phyloP scores from a whole-genome alignment of 2,329 filamentous ascomycete genomes.

The Pseudogymnoascus verrucosus region DNA sequence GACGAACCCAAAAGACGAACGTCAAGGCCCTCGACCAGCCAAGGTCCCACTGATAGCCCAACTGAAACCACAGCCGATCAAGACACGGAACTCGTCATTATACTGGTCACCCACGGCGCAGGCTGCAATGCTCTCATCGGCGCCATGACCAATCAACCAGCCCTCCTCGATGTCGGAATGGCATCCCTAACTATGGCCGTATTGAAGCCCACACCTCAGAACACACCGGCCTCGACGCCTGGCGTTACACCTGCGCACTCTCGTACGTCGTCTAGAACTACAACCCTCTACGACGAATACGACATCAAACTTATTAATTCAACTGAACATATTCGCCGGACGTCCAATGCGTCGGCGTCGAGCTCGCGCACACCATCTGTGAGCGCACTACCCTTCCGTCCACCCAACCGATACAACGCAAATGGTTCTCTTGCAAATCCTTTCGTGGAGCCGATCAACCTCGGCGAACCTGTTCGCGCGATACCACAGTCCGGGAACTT shows the following conservation, averaged over 20 bases:
- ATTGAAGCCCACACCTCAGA: slow-evolving; percentile 37
- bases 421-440: not conserved
- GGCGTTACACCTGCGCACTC: slow-evolving; percentile 31
- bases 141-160: slow-evolving; percentile 82
- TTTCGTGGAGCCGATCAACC: slow-evolving; percentile 1
- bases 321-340: slow-evolving; percentile 60
- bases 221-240: slow-evolving; percentile 17
- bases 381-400: not conserved
- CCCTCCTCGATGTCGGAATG: slow-evolving; percentile 81
- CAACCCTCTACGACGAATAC: slow-evolving; percentile 53
- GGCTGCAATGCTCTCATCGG: slow-evolving; percentile 94
- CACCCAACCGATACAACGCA: not conserved
- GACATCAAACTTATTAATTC: slow-evolving; percentile 69
- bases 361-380: slow-evolving; percentile 27
- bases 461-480: not conserved
- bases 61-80: slow-evolving; percentile 49
- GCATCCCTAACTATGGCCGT: slow-evolving; percentile 87
- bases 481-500: slow-evolving; percentile 13
- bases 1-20: slow-evolving; percentile 45
- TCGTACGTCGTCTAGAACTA: slow-evolving; percentile 26
- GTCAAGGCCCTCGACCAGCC: slow-evolving; percentile 36
- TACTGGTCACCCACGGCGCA: slow-evolving; percentile 89
- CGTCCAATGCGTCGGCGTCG: slow-evolving; percentile 29
- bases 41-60: slow-evolving; percentile 26
- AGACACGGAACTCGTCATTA: slow-evolving; percentile 66